Evolutionary conservation across 257 asterid genomes (phyloP).

Genomic region (Dorcoceras hygrometricum): DNA sequence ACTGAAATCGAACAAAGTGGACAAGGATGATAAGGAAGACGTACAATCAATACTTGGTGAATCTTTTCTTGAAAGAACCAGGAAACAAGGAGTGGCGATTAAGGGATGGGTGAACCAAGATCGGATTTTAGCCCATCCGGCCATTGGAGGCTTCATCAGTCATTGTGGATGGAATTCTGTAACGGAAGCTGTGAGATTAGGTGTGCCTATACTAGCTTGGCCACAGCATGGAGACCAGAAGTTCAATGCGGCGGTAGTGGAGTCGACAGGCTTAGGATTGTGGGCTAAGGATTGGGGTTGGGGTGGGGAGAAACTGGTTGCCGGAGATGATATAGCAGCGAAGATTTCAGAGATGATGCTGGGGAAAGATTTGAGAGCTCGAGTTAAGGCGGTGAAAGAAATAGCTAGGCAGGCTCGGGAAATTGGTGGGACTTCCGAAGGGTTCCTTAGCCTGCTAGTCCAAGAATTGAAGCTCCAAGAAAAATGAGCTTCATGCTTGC

Average conservation of each 20-base stretch:
- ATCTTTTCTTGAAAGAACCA: constrained; percentile 17
- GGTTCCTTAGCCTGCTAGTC: constrained; percentile 24
- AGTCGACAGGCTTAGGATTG: constrained; percentile 35
- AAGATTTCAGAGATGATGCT: constrained; percentile 25
- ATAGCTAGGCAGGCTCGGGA: constrained; percentile 26
- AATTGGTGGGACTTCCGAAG: constrained; percentile 28
- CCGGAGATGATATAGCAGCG: constrained; percentile 29
- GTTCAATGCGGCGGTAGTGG: constrained; percentile 42
- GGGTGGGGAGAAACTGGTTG: constrained; percentile 33
- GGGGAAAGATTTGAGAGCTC: constrained; percentile 20
- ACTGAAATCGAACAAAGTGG: constrained; percentile 37
- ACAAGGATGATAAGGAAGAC: constrained; percentile 19
- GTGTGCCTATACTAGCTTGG: constrained; percentile 47
- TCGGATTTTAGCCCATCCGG: constrained; percentile 36
- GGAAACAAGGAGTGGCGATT: constrained; percentile 23
- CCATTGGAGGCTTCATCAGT: constrained; percentile 39
- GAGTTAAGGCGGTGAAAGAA: constrained; percentile 24
- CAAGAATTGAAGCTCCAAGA: constrained; percentile 15
- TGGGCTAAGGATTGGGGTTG: constrained; percentile 39
- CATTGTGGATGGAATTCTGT: constrained; percentile 50
- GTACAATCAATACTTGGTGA: constrained; percentile 11
- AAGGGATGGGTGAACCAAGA: constrained; percentile 27
- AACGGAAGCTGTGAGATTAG: constrained; percentile 42
- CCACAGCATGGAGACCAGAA: constrained; percentile 51
- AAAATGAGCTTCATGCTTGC: not conserved